Conservation (phyloP, 208 protist genomes). For the Giardia duodenalis region DNA sequence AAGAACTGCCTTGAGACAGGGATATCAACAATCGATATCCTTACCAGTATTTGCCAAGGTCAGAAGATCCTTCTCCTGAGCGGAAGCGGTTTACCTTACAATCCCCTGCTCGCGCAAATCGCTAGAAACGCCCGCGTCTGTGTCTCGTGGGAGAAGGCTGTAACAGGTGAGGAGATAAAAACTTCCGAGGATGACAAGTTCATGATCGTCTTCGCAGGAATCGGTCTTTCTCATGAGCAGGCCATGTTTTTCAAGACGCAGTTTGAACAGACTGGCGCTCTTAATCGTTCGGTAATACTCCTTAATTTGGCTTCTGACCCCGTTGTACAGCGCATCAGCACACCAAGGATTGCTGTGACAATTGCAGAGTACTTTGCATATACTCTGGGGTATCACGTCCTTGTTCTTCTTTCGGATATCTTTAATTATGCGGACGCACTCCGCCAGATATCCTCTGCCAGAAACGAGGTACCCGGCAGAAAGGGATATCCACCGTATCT, state of each 20-base stretch:
- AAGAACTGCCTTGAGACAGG: constrained; percentile 99
- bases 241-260: constrained; percentile 97
- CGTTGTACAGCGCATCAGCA: constrained; percentile 99
- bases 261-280: constrained; percentile 95
- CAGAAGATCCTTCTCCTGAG: constrained; percentile 99
- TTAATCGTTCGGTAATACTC: constrained; percentile 88
- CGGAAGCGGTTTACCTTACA: constrained; percentile 96
- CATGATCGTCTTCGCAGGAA: constrained; percentile 98
- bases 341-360: constrained; percentile 85
- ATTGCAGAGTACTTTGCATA: constrained; percentile 99
- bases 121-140: constrained; percentile 96
- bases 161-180: constrained; percentile 54
- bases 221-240: constrained; percentile 98
- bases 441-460: constrained; percentile 94
- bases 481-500: constrained; percentile 99
- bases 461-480: constrained; percentile 97
- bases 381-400: constrained; percentile 90
- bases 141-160: constrained; percentile 54
- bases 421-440: constrained; percentile 97
- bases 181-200: constrained; percentile 78
- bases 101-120: constrained; percentile 99
- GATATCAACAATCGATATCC: constrained; percentile 98
- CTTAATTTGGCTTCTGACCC: constrained; percentile 92
- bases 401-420: constrained; percentile 73
- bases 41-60: constrained; percentile 97